These are phyloP conservation scores for Cladophialophora bantiana DNA, from an alignment of 2,329 filamentous ascomycete genomes.

Conservation along the genomic window DNA sequence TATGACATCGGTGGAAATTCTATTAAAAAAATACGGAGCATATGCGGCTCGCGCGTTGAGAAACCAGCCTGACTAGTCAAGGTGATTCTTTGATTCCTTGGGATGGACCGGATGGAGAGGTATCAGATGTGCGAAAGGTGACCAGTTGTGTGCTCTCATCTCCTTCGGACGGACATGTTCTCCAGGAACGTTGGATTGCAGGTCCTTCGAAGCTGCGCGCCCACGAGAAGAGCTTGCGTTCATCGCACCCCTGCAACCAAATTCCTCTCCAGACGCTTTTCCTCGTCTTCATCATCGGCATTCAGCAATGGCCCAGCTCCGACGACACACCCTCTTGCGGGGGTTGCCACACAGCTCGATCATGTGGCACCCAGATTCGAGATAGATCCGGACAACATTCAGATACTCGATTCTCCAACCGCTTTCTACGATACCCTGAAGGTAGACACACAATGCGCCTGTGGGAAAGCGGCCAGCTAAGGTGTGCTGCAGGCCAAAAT, in stretches of 20 bases:
- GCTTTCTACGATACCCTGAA: slow-evolving; percentile 93
- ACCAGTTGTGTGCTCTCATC: not conserved
- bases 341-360: slow-evolving; percentile 78
- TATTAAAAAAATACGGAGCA: not conserved
- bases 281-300: slow-evolving; percentile 31
- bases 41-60: not conserved
- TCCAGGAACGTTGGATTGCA: slow-evolving; percentile 33
- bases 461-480: slow-evolving; percentile 30
- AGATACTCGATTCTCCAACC: slow-evolving; percentile 78
- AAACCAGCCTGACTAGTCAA: not conserved
- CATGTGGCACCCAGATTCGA: slow-evolving; percentile 90
- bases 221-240: slow-evolving; percentile 15
- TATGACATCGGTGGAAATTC: slow-evolving; percentile 2
- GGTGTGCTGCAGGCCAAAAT: slow-evolving; percentile 72
- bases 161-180: slow-evolving; percentile 33
- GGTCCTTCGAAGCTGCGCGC: slow-evolving; percentile 36
- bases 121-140: not conserved
- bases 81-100: too few relatives aligned
- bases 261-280: slow-evolving; percentile 29
- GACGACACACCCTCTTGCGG: slow-evolving; percentile 62
- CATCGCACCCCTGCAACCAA: slow-evolving; percentile 20
- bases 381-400: slow-evolving; percentile 78
- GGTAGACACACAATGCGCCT: slow-evolving; percentile 55
- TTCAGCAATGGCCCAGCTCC: slow-evolving; percentile 29
- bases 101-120: slow-evolving; percentile 11